These are phyloP conservation scores for Alloteropsis angusta DNA, from an alignment of 202 grass and related monocot genomes.

Conservation along the genomic window DNA sequence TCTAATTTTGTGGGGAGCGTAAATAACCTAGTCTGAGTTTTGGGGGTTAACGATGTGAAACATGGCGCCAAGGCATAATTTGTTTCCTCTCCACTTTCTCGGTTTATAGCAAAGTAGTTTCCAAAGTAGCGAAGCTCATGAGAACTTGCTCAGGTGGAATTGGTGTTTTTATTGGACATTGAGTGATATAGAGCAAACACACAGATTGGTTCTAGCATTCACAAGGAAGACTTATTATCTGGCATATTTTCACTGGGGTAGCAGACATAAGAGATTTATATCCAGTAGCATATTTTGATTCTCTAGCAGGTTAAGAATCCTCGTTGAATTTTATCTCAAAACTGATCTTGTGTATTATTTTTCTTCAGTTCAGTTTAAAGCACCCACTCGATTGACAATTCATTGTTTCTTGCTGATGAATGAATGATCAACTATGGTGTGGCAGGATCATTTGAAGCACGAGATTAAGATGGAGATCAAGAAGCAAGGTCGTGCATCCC, in stretches of 20 bases:
- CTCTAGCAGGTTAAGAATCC: neutral
- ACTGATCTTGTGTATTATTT: neutral
- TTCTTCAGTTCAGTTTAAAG: neutral
- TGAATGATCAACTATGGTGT: conserved; percentile 6
- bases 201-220: neutral
- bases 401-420: neutral
- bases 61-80: neutral
- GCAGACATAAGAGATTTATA: neutral
- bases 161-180: neutral
- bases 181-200: neutral
- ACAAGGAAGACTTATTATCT: neutral
- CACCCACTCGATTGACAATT: neutral
- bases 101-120: neutral
- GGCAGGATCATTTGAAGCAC: conserved; percentile 76
- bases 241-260: neutral
- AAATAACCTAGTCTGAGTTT: neutral
- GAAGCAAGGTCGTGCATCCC: conserved; percentile 57
- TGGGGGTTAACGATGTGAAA: neutral
- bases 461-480: conserved; percentile 92
- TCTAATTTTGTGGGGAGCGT: neutral
- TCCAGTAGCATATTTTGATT: neutral
- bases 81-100: neutral
- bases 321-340: neutral
- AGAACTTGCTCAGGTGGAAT: neutral
- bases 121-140: neutral